Base-by-base conservation (phyloP, 2,329 filamentous ascomycete species). In the Juglanconis sp. region DNA sequence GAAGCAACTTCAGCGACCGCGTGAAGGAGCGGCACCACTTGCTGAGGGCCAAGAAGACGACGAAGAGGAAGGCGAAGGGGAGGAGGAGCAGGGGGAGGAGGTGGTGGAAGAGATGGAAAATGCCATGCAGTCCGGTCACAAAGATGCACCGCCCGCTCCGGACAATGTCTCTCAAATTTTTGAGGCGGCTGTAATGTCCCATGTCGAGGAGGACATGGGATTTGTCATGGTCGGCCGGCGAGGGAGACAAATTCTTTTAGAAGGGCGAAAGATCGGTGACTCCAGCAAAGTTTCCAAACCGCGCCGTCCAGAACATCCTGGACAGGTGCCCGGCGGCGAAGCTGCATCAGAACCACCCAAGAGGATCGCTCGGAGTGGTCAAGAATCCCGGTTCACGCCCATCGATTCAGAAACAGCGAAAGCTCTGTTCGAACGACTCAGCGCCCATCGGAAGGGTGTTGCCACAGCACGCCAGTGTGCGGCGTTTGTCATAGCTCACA, bases 381-480 rank as follows among this genome's bases (percentile, higher is more conserved):
- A 42, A 8, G 8, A 5, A 42, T 15, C 34, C 8, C 8, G 31
- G 9, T 24, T 24, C 24, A 24, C 24, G 24, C 24, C 30, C 42
- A 38, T 17, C 30, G 52, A 61, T 10, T 31, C 55, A 31, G 34
- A 15, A n/a, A 11, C 34, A 10, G 35, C 55, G 11, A 56, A 51
- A 38, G 17, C 24, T 3, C 56, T 62, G 15, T 62, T 52, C 32
- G 36, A 46, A 49, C 32, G 42, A 10, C 52, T 62, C 30, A 52
- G 40, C 5, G 36, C 42, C 17, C 56, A 59, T 51, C 40, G 60
- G 7, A 59, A 51, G 11, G 24, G 38, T 9, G 5, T 53, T 34
- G 60, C 60, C n/a, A 32, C 15, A 24, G 47, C 56, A 36, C 56
- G 52, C 46, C 46, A 55, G 15, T 59, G 52, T 31, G 24, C 48